Percentiles rank a stretch among this genome's conserved stretches.
Conservation (phyloP, 176 grass and related monocot genomes). For the Eragrostis nindensis region DNA sequence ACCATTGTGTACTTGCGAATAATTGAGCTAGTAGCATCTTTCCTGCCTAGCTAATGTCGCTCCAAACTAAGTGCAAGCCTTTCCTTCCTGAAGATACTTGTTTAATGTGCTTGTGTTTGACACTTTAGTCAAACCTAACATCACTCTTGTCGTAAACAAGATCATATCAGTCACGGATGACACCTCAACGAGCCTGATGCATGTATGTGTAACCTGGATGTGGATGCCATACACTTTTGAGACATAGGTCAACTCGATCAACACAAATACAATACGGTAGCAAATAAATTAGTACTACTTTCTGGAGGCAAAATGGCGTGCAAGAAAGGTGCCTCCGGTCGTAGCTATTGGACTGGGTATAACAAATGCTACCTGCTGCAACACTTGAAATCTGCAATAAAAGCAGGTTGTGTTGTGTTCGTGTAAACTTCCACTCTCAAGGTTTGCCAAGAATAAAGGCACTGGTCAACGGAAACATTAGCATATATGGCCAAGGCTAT, state of each 20-base stretch:
- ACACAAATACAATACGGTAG: neutral
- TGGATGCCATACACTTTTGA: neutral
- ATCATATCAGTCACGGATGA: neutral
- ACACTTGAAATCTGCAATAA: neutral
- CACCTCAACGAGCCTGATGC: slow-evolving; percentile 8
- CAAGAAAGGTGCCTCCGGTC: neutral
- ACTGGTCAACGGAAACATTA: neutral
- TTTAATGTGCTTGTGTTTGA: slow-evolving; percentile 29
- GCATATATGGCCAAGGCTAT: neutral
- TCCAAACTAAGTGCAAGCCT: slow-evolving; percentile 2
- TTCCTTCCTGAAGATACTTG: slow-evolving; percentile 20
- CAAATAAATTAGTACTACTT: slow-evolving; percentile 2
- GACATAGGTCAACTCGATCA: neutral
- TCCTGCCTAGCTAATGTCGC: slow-evolving; percentile 5
- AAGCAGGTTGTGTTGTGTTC: neutral
- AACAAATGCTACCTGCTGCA: slow-evolving; percentile 20
- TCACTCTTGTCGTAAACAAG: neutral
- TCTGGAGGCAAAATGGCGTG: slow-evolving; percentile 21
- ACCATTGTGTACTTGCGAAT: slow-evolving; percentile 16
- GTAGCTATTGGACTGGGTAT: slow-evolving; percentile 15
- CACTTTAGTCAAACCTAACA: slow-evolving; percentile 55
- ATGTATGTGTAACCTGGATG: neutral
- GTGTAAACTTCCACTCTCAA: neutral
- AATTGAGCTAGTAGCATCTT: neutral
- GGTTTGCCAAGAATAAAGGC: too few species aligned